Conservation (phyloP, 1,284 basidiomycete genomes). For the Irpex sp. region DNA sequence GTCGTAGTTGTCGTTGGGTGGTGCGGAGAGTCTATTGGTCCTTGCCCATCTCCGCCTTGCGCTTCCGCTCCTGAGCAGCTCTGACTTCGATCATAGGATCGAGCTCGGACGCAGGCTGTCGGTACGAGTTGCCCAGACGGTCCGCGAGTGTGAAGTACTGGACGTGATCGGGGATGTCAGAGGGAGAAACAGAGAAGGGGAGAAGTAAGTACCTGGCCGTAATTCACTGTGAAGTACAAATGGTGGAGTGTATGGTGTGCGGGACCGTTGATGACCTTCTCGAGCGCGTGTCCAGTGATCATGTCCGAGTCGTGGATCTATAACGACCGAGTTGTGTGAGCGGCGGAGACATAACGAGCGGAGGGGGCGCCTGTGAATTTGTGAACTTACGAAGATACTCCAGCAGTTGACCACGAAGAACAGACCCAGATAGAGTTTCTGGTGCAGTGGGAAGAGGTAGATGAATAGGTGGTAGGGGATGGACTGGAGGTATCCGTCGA, state of each 20-base stretch:
- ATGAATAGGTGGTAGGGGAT: slow-evolving; percentile 94
- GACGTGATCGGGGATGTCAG: slow-evolving; percentile 1
- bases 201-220: slow-evolving; percentile 65
- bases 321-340: neutral
- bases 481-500: slow-evolving; percentile 94
- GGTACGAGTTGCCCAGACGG: slow-evolving; percentile 80
- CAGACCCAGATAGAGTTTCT: slow-evolving; percentile 73
- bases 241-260: slow-evolving; percentile 98
- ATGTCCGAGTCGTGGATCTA: slow-evolving; percentile 99
- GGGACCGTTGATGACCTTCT: slow-evolving; percentile 93
- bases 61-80: slow-evolving; percentile 20
- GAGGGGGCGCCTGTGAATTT: neutral
- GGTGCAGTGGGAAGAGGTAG: slow-evolving; percentile 90
- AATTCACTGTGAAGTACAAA: slow-evolving; percentile 94
- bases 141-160: slow-evolving; percentile 98
- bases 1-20: no score
- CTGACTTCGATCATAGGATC: slow-evolving; percentile 81
- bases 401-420: slow-evolving; percentile 92
- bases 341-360: slow-evolving; percentile 2
- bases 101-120: slow-evolving; percentile 77
- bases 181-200: neutral
- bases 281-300: slow-evolving; percentile 90
- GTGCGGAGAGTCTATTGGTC: slow-evolving; percentile 7
- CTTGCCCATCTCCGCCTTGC: slow-evolving; percentile 17
- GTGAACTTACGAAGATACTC: slow-evolving; percentile 76